Evolutionary conservation across 2,329 filamentous ascomycete species (phyloP), one percentile per base, ranked within the genome.

Genomic region (Exophiala xenobiotica): DNA sequence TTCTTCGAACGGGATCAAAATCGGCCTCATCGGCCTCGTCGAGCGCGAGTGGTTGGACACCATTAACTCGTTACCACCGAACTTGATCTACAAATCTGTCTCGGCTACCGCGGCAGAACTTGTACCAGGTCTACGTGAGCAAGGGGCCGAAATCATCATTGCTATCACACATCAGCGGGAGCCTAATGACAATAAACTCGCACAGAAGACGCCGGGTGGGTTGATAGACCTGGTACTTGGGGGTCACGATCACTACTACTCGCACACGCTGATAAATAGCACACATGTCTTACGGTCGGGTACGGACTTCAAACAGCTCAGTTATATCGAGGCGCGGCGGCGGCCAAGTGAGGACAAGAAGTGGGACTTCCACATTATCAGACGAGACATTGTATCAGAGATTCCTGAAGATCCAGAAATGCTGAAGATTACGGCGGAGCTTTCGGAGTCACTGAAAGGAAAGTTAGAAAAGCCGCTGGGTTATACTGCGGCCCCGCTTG

Each of bases 41-140:
- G 90, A 96, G 72, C 78, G 88, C 42, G 90, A 95, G 68, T 95
- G 90, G 86, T 80, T 96, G 9, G 89, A 85, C 53, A 95, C 90
- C 0, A 91, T 96, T 70, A 96, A 95, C 70, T 82, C 82, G 9
- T 74, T 96, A 6, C 91, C 90, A 0, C 89, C 90, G 0, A 78
- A 90, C 61, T 76, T 96, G 46, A 82, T 89, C 59, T 96, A 93
- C 75, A 84, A 83, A 64, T 91, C 88, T 6, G 88, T 89, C 3
- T 85, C 80, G 4, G 80, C 81, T 49, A 89, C 87, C 1, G 91
- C 89, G 2, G 83, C 80, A 62, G 83, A 90, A 64, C 76, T 95
- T 1, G 82, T 90, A 0, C 88, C 89, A 0, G 70, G 79, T 46
- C 74, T 96, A 44, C 81, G 87, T 37, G 81, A 81, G 41, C 79